Evolutionary conservation across 805 yeast species (phyloP).

Genomic region (Saccharomycopsis fibuligera): DNA sequence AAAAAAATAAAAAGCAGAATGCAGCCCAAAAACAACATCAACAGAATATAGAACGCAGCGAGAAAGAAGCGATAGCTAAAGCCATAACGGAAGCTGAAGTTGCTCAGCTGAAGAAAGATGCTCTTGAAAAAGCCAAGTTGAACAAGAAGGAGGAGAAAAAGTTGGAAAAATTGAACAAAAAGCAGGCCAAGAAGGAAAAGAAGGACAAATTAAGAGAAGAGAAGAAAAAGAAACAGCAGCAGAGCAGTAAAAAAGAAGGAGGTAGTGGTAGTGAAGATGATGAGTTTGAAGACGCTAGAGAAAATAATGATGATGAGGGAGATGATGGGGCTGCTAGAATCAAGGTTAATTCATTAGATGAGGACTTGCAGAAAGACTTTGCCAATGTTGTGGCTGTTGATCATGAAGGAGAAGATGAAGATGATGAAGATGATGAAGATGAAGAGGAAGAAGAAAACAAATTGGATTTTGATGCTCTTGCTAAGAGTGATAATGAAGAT

Average conservation of each 20-base stretch:
- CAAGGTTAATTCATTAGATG: slow-evolving; percentile 24
- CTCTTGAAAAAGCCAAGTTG: neutral
- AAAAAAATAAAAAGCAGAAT: slow-evolving; percentile 1
- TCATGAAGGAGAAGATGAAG: slow-evolving; percentile 28
- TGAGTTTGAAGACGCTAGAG: slow-evolving; percentile 17
- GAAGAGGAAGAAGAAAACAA: slow-evolving; percentile 40
- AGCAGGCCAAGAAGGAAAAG: slow-evolving; percentile 23
- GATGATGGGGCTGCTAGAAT: slow-evolving; percentile 23
- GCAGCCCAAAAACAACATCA: neutral
- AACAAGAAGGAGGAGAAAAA: slow-evolving; percentile 21
- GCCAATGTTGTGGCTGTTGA: slow-evolving; percentile 25
- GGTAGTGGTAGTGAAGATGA: slow-evolving; percentile 22
- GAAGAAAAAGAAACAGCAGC: slow-evolving; percentile 22
- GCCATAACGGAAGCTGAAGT: slow-evolving; percentile 17
- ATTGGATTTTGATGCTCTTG: slow-evolving; percentile 47
- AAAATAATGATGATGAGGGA: slow-evolving; percentile 21
- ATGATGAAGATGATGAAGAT: slow-evolving; percentile 39
- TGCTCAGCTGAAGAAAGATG: neutral
- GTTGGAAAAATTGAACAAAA: slow-evolving; percentile 22
- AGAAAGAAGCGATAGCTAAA: neutral
- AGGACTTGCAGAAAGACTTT: slow-evolving; percentile 28
- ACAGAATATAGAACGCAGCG: slow-evolving; percentile 1
- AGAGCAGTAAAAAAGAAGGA: slow-evolving; percentile 26
- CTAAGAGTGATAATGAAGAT: slow-evolving; percentile 48
- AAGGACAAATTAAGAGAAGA: slow-evolving; percentile 10